Base-by-base conservation (phyloP, 1,284 basidiomycete species). In the Moesziomyces globuligerus region DNA sequence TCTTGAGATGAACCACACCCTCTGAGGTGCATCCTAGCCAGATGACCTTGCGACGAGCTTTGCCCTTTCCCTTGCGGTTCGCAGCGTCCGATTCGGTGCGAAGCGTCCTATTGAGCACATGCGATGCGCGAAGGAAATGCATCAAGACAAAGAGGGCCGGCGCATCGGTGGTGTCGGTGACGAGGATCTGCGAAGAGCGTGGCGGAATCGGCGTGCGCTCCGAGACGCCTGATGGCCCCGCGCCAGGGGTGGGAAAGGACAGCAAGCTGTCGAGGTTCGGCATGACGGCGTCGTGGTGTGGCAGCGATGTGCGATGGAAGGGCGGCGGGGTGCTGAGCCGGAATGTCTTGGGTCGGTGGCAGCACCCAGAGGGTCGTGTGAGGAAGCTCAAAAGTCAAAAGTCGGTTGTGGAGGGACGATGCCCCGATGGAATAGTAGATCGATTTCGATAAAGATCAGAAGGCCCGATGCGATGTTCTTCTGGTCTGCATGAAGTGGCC, bases 141-240 rank as follows among this genome's bases (percentile, higher is more conserved):
- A 50, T 48, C 13, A 72, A 52, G 3, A 75, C 65, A 23, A 75
- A 72, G 13, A 65, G 32, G 17, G 66, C 73, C 3, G 73, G 70
- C 10, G 68, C 56, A 40, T 72, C 69, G 55, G 62, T 56, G 4
- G 73, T 75, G 44, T 75, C 73, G 2, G 73, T 72, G 24, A 75
- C 66, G 43, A 72, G 48, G 32, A 72, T 52, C 20, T 70, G 62
- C 4, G 73, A 62, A 21, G 72, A 70, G 18, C 39, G 21, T n/a
- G 72, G 72, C 28, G 72, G 67, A 38, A 74, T 62, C 2, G 62
- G 55, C 0, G 67, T 67, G 23, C 62, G 36, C 15, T 56, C 26
- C 10, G 54, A 36, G 1, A 24, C 20, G 11, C 53, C 32, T 10
- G 67, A 66, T 13, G 55, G 28, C 13, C 58, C 59, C 7, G 54